phyloP scores from a whole-genome alignment of 2,329 filamentous ascomycete species.

The Pseudopithomyces chartarum region DNA sequence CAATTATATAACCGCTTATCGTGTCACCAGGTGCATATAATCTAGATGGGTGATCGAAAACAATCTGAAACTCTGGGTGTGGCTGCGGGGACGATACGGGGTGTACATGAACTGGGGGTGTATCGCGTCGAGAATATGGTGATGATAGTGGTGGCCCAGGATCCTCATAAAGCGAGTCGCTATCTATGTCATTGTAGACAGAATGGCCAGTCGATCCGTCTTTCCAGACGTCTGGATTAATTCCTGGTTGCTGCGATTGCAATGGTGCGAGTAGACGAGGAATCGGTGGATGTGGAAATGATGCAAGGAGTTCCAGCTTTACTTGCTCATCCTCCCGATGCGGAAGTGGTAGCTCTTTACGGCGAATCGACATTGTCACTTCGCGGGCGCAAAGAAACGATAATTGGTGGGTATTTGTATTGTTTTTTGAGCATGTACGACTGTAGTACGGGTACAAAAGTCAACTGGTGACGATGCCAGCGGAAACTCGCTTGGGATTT shows the following conservation, averaged over 20 bases:
- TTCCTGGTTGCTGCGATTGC: neutral
- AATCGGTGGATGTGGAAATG: conserved; percentile 17
- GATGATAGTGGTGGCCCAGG: neutral
- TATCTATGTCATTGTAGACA: neutral
- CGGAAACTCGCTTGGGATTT: no score
- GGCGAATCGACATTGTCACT: neutral
- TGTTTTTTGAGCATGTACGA: neutral
- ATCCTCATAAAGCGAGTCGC: conserved; percentile 13
- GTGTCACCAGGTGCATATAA: conserved; percentile 15
- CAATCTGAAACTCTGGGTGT: conserved; percentile 9
- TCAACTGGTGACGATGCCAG: no score
- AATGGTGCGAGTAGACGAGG: neutral
- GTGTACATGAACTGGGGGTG: neutral
- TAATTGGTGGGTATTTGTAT: neutral
- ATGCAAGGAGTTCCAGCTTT: conserved; percentile 13
- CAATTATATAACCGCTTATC: conserved; percentile 18
- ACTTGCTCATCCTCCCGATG: neutral
- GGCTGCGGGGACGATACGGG: neutral
- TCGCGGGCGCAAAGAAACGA: no score
- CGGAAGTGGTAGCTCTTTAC: conserved; percentile 7
- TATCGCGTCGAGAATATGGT: neutral
- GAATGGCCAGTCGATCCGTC: conserved; percentile 16
- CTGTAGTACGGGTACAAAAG: neutral
- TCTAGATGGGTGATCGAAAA: conserved; percentile 16
- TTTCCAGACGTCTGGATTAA: conserved; percentile 10